Evolutionary conservation across 768 basidiomycete genomes (phyloP), one percentile per base, ranked within the genome.

Genomic region (Hygrophoropsis aurantiaca): DNA sequence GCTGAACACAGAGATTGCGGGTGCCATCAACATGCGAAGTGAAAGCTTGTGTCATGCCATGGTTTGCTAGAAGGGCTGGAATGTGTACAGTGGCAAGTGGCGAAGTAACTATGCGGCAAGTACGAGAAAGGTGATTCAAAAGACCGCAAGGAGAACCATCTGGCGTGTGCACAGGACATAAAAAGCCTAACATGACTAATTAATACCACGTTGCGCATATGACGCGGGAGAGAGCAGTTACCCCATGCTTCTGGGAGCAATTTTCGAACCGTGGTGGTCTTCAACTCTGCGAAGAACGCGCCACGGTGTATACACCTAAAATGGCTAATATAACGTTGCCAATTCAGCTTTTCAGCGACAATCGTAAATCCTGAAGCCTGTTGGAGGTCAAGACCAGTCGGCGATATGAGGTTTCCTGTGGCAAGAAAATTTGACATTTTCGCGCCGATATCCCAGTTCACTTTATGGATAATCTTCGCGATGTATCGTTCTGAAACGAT

Each of bases 351-450:
- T 73, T 99, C 97, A 5, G 94, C 97, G 26, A 98, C 89, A 56
- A 99, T 97, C 1, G 97, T 98, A 69, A 95, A 98, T n/a, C 97
- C 97, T 15, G 94, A 87, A 0, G 94, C 87, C 67, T 99, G 97
- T 65, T 98, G 95, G 13, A 99, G 73, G 69, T 98, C 97, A 45
- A 99, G 83, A 50, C 97, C 97, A 1, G 92, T 87, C 0, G 92
- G 93, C 8, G 97, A 95, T 43, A 94, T 79, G 20, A 99, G 75
- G 61, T 98, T 98, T 21, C 97, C 97, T 4, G 97, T 98, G 13
- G 97, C 97, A 36, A 99, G 79, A 75, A 99, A 99, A 65, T 95
- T 95, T 16, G 89, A 76, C 61, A 98, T 74, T 62, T 84, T 90
- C 30, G 86, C 73, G 20, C 97, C 97, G 47, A 99, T 84, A 61